phyloP scores from a whole-genome alignment of 257 asterid species.

The Forsythia viridissima region DNA sequence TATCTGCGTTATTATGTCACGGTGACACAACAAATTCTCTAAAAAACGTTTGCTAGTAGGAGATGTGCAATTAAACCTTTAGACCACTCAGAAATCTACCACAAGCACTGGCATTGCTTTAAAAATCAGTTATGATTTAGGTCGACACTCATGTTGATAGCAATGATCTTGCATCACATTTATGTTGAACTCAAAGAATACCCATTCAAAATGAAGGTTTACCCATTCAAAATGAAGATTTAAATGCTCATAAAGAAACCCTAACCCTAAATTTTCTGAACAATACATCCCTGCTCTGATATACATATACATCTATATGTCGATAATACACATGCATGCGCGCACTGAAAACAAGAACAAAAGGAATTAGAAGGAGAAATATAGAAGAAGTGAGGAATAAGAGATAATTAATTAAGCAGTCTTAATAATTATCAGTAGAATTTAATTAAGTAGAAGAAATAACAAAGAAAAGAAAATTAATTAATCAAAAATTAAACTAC shows the following conservation, averaged over 20 bases:
- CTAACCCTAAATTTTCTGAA: constrained; percentile 32
- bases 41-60: not conserved
- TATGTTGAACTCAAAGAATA: no score
- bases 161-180: not conserved
- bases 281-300: not conserved
- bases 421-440: not conserved
- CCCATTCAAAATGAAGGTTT: not conserved
- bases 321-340: not conserved
- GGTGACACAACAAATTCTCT: not conserved
- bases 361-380: not conserved
- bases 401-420: not conserved
- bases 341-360: not conserved
- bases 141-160: not conserved
- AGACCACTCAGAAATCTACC: not conserved
- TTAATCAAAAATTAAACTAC: constrained; percentile 3
- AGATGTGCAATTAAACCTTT: not conserved
- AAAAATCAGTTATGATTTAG: no score
- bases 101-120: not conserved
- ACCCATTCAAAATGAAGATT: not conserved
- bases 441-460: constrained; percentile 6
- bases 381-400: not conserved
- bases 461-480: not conserved
- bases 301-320: not conserved
- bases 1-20: not conserved
- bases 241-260: constrained; percentile 30